phyloP scores from a whole-genome alignment of 257 asterid genomes.

The Verbena officinalis region DNA sequence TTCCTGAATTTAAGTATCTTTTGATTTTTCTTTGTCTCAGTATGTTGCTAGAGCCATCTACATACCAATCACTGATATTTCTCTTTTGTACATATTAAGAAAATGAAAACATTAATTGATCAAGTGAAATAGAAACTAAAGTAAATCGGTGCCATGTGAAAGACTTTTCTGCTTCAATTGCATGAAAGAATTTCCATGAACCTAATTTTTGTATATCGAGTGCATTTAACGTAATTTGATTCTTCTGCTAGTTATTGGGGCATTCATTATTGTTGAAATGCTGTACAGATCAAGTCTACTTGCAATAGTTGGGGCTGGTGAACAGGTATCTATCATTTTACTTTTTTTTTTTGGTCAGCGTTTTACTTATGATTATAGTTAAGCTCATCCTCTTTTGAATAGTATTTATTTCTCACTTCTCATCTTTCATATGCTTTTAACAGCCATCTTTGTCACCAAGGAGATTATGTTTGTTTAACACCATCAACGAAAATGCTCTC shows the following conservation, averaged over 20 bases:
- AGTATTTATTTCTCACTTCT: not conserved
- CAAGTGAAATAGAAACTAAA: not conserved
- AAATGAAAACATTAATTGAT: slow-evolving; percentile 5
- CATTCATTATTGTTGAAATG: slow-evolving; percentile 84
- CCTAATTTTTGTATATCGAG: slow-evolving; percentile 5
- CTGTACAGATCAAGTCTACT: slow-evolving; percentile 80
- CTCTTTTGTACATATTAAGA: not conserved
- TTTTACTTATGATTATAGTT: not conserved
- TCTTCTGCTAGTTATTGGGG: slow-evolving; percentile 69
- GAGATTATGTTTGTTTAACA: slow-evolving; percentile 82
- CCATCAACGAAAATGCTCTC: slow-evolving; percentile 65
- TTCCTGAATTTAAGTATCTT: not conserved
- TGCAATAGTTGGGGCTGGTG: slow-evolving; percentile 95
- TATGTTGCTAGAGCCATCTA: too few species aligned
- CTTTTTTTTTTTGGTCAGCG: slow-evolving; percentile 21
- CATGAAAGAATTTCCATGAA: too few species aligned
- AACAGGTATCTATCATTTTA: too few species aligned
- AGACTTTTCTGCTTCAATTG: not conserved
- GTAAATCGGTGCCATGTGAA: not conserved
- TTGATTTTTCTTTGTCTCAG: too few species aligned
- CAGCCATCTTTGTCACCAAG: slow-evolving; percentile 93
- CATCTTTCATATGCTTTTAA: slow-evolving; percentile 31
- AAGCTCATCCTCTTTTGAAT: not conserved
- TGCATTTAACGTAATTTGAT: slow-evolving; percentile 11
- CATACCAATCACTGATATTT: not conserved